Evolutionary conservation across 2,329 filamentous ascomycete genomes (phyloP), one percentile per base, ranked within the genome.

Genomic region (Alternaria ethzedia): DNA sequence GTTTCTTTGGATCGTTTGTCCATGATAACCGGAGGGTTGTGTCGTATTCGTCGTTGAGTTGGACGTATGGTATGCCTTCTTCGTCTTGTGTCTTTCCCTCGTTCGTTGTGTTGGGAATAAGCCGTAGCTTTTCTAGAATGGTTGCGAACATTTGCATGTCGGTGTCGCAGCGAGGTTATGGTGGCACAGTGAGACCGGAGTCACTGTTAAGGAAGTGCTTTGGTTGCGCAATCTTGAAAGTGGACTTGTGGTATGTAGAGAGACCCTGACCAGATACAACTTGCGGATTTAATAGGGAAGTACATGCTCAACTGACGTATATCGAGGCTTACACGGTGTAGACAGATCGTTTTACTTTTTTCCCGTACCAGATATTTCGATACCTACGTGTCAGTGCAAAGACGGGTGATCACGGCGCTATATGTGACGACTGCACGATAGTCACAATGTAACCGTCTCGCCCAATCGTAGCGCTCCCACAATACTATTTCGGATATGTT

Each of bases 1-100:
- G 46, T 12, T 62, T 46, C 15, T 43, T 55, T 11, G 63, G 59
- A 26, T 65, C 36, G n/a, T 65, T 65, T 25, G 63, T 58, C 59
- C 59, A 65, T 21, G 47, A 58, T n/a, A 47, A 23, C 8, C 55
- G 13, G 11, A 61, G 20, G 8, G 25, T 28, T n/a, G 41, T 21
- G 17, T 54, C 25, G 23, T 58, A 62, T 26, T 59, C 63, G 15
- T 51, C 28, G 21, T 47, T 54, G 32, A 65, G 49, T n/a, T 54
- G 21, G 21, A 65, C 45, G 25, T 62, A 65, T 7, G 58, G 58
- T 57, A 61, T 57, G 8, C 44, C 52, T 52, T 52, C 28, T n/a
- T 52, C 30, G 49, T 36, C 1, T 23, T 52, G 13, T 25, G 49
- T 52, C 13, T 52, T 52, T 6, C 49, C 49, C 28, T 52, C 49